Evolutionary conservation across 2,329 filamentous ascomycete genomes (phyloP).

Genomic region (Cephalotrichum gorgonifer): DNA sequence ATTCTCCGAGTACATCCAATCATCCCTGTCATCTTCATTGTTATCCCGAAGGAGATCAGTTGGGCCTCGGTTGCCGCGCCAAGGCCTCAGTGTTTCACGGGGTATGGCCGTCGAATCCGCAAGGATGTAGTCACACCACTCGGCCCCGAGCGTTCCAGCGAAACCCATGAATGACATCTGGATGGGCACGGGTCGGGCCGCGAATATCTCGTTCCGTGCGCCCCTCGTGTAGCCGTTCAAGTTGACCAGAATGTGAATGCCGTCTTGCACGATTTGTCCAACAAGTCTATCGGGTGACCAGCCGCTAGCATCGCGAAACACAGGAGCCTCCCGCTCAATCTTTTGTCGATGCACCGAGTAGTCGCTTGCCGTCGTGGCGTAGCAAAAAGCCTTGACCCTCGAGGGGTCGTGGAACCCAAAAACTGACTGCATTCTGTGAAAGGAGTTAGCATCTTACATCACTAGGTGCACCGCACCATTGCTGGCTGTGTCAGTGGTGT

Average conservation of each 20-base stretch:
- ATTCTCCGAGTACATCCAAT: slow-evolving; percentile 96
- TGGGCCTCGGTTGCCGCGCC: slow-evolving; percentile 63
- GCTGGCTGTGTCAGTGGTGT: not conserved
- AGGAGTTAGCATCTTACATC: not conserved
- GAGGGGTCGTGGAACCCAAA: slow-evolving; percentile 77
- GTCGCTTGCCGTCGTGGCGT: slow-evolving; percentile 88
- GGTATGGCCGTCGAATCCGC: slow-evolving; percentile 86
- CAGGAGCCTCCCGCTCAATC: slow-evolving; percentile 84
- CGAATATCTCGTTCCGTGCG: slow-evolving; percentile 95
- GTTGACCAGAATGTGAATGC: slow-evolving; percentile 91
- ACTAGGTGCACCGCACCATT: not conserved
- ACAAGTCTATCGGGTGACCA: slow-evolving; percentile 83
- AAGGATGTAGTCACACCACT: slow-evolving; percentile 97
- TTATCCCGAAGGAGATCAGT: slow-evolving; percentile 59
- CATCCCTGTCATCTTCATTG: slow-evolving; percentile 56
- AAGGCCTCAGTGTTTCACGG: slow-evolving; percentile 67
- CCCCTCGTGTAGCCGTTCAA: slow-evolving; percentile 97
- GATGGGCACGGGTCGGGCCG: slow-evolving; percentile 83
- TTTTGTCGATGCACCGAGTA: slow-evolving; percentile 80
- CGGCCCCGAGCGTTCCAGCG: slow-evolving; percentile 85
- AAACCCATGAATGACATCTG: slow-evolving; percentile 99
- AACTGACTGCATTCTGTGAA: slow-evolving; percentile 78
- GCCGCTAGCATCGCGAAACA: slow-evolving; percentile 77
- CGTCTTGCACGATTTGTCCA: slow-evolving; percentile 74
- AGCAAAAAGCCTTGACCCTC: slow-evolving; percentile 80